Evolutionary conservation across 805 yeast genomes (phyloP).

Genomic region (Brettanomyces sp.): DNA sequence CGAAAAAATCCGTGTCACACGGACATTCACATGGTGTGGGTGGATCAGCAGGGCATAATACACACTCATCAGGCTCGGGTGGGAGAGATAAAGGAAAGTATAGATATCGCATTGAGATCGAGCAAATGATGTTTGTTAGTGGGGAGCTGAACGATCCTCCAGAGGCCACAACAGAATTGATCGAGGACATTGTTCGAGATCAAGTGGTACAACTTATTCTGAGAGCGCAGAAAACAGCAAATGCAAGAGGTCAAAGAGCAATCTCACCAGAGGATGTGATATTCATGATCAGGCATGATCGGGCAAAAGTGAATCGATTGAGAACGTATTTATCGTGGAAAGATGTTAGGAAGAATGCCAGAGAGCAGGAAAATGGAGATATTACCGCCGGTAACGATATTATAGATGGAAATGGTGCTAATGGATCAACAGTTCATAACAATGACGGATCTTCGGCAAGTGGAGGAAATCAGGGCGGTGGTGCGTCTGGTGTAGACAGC

Average conservation of each 20-base stretch:
- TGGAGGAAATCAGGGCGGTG: slow-evolving; percentile 28
- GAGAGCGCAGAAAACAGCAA: slow-evolving; percentile 73
- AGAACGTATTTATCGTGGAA: slow-evolving; percentile 94
- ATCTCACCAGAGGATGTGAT: slow-evolving; percentile 90
- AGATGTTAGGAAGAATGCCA: slow-evolving; percentile 79
- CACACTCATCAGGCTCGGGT: slow-evolving; percentile 1
- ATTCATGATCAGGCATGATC: slow-evolving; percentile 84
- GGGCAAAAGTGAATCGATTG: slow-evolving; percentile 84
- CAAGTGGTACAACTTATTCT: slow-evolving; percentile 81
- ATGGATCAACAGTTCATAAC: slow-evolving; percentile 14
- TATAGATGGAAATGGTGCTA: slow-evolving; percentile 14
- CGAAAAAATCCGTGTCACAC: background rate
- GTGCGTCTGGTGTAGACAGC: slow-evolving; percentile 26
- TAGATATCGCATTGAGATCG: slow-evolving; percentile 85
- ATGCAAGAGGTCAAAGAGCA: slow-evolving; percentile 69
- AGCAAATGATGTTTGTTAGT: slow-evolving; percentile 97
- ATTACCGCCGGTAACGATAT: slow-evolving; percentile 23
- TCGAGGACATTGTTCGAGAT: slow-evolving; percentile 90
- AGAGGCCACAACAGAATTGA: slow-evolving; percentile 79
- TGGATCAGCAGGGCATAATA: background rate
- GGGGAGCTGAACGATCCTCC: slow-evolving; percentile 96
- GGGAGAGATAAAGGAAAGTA: slow-evolving; percentile 34
- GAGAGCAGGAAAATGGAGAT: slow-evolving; percentile 49
- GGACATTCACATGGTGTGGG: background rate
- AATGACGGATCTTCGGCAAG: slow-evolving; percentile 23